Conservation (phyloP, 2,329 filamentous ascomycete species). For the Bipolaris oryzae region DNA sequence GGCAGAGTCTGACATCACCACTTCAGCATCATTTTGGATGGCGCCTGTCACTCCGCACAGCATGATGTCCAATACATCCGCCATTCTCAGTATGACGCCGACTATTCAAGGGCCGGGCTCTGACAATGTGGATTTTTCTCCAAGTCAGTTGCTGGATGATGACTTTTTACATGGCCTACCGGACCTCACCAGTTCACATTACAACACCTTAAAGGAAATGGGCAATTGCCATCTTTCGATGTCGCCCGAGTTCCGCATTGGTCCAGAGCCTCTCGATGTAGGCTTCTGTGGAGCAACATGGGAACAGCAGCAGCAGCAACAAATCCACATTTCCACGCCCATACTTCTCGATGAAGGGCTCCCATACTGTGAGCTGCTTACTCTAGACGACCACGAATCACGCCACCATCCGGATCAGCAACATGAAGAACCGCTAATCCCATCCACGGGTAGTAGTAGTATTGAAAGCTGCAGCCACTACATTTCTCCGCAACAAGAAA, state of each 20-base stretch:
- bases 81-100: not conserved
- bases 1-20: not conserved
- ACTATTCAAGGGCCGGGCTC: constrained; percentile 1
- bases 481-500: not conserved
- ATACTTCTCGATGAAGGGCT: constrained; percentile 1
- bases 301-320: constrained; percentile 2
- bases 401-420: constrained; percentile 5
- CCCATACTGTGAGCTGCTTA: constrained; percentile 11
- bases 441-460: not conserved
- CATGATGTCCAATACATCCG: not conserved
- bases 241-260: constrained; percentile 8
- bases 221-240: constrained; percentile 1
- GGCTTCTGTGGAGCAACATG: constrained; percentile 5
- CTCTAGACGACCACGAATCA: not conserved
- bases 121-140: constrained; percentile 5
- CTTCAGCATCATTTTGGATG: not conserved
- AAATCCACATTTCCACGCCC: not conserved
- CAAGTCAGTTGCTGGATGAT: constrained; percentile 2
- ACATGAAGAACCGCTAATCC: not conserved
- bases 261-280: constrained; percentile 5
- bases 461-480: not conserved
- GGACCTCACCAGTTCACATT: constrained; percentile 2
- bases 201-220: constrained; percentile 1
- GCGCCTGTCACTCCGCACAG: not conserved
- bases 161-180: constrained; percentile 5